A percentile compares a stretch with the other conserved stretches of the same genome.
Evolutionary conservation across 2,329 filamentous ascomycete genomes (phyloP).

Genomic region (Hypomyces perniciosus): DNA sequence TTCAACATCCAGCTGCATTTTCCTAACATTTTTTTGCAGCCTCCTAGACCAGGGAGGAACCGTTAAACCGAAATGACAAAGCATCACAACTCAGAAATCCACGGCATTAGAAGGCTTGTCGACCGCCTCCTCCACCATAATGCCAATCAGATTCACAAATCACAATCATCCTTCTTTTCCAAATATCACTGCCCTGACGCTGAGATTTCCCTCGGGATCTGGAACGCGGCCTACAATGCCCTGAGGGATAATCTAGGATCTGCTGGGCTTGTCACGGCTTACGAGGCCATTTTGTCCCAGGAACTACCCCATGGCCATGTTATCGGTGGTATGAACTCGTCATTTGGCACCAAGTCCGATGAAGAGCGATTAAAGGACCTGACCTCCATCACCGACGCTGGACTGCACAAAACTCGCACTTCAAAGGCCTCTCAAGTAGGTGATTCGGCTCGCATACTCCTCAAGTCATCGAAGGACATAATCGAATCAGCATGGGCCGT

Average conservation of each 20-base stretch:
- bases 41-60: too few relatives aligned
- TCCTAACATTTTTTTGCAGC: not conserved
- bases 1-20: not conserved
- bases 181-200: not conserved
- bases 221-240: constrained; percentile 30
- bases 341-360: constrained; percentile 17
- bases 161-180: not conserved
- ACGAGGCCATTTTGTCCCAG: constrained; percentile 31
- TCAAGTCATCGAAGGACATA: constrained; percentile 22
- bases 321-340: constrained; percentile 22
- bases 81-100: constrained; percentile 6
- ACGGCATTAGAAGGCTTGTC: constrained; percentile 8
- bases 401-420: constrained; percentile 24
- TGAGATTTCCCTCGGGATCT: constrained; percentile 23
- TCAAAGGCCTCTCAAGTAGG: constrained; percentile 24
- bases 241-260: constrained; percentile 26
- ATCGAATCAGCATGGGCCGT: constrained; percentile 22
- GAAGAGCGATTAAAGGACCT: constrained; percentile 25
- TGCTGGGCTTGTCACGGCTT: constrained; percentile 27
- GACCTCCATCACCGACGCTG: constrained; percentile 24
- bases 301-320: constrained; percentile 27
- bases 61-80: constrained; percentile 2
- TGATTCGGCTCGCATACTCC: constrained; percentile 22
- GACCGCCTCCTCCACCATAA: constrained; percentile 8
- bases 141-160: not conserved